Conservation (phyloP, 495 filamentous ascomycete genomes). For the Amorphotheca resinae region DNA sequence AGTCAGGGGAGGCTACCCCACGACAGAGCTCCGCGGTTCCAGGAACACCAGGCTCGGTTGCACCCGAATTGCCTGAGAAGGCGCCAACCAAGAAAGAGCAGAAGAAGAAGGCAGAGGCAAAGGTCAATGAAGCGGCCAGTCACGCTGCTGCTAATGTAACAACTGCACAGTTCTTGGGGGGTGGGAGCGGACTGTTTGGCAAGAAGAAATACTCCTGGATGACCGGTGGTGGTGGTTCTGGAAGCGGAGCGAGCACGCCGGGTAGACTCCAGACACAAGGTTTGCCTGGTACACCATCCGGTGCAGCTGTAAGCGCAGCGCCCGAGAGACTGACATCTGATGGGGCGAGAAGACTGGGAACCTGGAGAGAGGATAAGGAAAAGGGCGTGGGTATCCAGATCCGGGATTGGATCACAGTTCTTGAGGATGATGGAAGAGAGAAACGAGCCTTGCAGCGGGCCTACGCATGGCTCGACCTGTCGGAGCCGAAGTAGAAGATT, state of each 20-base stretch:
- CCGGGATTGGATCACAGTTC: conserved; percentile 50
- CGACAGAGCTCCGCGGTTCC: conserved; percentile 34
- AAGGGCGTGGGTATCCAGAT: conserved; percentile 55
- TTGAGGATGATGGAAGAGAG: conserved; percentile 50
- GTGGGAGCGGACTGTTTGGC: conserved; percentile 32
- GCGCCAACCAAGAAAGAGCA: conserved; percentile 43
- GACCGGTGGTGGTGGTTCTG: conserved; percentile 29
- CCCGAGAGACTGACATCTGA: conserved; percentile 28
- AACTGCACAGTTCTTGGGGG: conserved; percentile 38
- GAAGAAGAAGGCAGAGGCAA: conserved; percentile 42
- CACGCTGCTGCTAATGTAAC: conserved; percentile 44
- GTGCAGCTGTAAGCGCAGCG: conserved; percentile 8
- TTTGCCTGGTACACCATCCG: conserved; percentile 19
- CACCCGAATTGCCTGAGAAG: conserved; percentile 33
- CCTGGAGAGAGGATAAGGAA: conserved; percentile 48
- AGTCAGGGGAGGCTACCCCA: conserved; percentile 25
- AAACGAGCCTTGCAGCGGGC: conserved; percentile 39
- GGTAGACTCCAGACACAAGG: conserved; percentile 21
- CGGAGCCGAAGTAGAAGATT: conserved; percentile 18
- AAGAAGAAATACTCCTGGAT: conserved; percentile 52
- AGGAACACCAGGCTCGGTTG: conserved; percentile 35
- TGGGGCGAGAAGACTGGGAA: conserved; percentile 37
- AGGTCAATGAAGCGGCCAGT: conserved; percentile 37
- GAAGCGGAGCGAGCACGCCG: conserved; percentile 36
- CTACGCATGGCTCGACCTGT: conserved; percentile 38